phyloP scores from a whole-genome alignment of 139 green algal genomes.

The Chlorella ohadii region DNA sequence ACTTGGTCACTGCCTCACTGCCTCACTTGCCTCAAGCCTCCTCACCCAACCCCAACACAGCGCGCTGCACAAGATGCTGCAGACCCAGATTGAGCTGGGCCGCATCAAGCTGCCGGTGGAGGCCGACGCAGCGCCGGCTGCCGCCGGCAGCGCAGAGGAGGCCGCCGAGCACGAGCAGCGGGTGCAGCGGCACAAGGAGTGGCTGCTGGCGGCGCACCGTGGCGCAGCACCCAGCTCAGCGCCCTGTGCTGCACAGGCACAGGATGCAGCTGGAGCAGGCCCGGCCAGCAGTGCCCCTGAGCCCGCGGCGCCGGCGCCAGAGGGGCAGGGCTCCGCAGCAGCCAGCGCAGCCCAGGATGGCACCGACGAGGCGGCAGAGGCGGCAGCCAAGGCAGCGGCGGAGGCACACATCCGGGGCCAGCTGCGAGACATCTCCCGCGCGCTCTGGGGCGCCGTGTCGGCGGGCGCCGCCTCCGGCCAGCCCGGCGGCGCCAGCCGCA shows the following conservation, averaged over 20 bases:
- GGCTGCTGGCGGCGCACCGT: constrained; percentile 16
- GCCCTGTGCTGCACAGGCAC: background rate
- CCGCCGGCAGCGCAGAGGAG: background rate
- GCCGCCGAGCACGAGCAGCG: background rate
- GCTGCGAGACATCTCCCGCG: constrained; percentile 5
- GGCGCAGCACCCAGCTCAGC: background rate
- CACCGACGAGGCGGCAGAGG: background rate
- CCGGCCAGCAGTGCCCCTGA: background rate
- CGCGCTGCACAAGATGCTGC: constrained; percentile 10
- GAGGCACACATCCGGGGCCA: background rate
- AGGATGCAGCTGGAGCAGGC: background rate
- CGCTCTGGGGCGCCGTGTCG: constrained; percentile 11
- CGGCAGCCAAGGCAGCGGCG: too few relatives aligned
- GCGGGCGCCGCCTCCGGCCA: background rate
- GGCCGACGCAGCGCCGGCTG: background rate
- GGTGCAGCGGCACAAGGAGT: background rate
- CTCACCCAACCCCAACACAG: background rate
- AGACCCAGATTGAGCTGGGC: constrained; percentile 33
- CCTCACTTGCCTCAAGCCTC: background rate
- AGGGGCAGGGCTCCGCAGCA: background rate
- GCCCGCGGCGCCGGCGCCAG: background rate
- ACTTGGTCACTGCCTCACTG: background rate
- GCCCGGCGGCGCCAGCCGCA: background rate
- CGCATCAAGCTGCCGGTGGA: constrained; percentile 5
- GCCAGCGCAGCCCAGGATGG: background rate